Conservation (phyloP, 2,329 filamentous ascomycete species). For the Trichoderma citrinoviride region DNA sequence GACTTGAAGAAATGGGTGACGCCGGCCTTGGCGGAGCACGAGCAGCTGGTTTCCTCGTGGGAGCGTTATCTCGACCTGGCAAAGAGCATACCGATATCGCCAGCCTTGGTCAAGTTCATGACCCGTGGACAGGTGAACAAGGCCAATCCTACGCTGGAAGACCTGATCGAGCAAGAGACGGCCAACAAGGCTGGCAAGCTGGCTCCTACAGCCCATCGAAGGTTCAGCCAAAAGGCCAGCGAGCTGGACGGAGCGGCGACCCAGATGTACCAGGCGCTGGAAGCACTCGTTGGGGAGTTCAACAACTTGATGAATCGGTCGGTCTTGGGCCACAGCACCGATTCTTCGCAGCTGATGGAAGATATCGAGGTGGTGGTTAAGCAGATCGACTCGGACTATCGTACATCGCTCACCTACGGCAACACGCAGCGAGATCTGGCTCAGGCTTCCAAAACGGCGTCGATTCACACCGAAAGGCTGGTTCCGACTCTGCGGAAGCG, state of each 20-base stretch:
- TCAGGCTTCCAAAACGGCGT: slow-evolving; percentile 62
- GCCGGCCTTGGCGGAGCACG: slow-evolving; percentile 65
- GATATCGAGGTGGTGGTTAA: slow-evolving; percentile 84
- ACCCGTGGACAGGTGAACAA: slow-evolving; percentile 47
- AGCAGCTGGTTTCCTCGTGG: slow-evolving; percentile 61
- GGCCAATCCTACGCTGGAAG: slow-evolving; percentile 61
- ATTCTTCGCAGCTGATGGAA: slow-evolving; percentile 67
- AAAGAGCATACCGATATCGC: slow-evolving; percentile 60
- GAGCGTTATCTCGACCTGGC: slow-evolving; percentile 66
- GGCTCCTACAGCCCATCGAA: slow-evolving; percentile 55
- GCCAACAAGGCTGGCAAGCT: slow-evolving; percentile 69
- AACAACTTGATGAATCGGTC: slow-evolving; percentile 57
- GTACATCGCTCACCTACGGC: slow-evolving; percentile 68
- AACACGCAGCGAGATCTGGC: slow-evolving; percentile 59
- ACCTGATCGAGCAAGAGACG: slow-evolving; percentile 72
- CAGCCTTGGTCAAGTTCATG: slow-evolving; percentile 65
- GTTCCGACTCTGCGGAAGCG: slow-evolving; percentile 58
- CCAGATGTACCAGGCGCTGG: slow-evolving; percentile 60
- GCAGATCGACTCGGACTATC: slow-evolving; percentile 84
- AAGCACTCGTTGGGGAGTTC: slow-evolving; percentile 61
- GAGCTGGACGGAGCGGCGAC: slow-evolving; percentile 60
- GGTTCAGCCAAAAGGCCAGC: slow-evolving; percentile 58
- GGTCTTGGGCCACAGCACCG: slow-evolving; percentile 56
- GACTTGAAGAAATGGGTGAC: slow-evolving; percentile 69
- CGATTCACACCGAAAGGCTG: slow-evolving; percentile 60